phyloP scores from a whole-genome alignment of 106 monocot species.

The Allium sativum region DNA sequence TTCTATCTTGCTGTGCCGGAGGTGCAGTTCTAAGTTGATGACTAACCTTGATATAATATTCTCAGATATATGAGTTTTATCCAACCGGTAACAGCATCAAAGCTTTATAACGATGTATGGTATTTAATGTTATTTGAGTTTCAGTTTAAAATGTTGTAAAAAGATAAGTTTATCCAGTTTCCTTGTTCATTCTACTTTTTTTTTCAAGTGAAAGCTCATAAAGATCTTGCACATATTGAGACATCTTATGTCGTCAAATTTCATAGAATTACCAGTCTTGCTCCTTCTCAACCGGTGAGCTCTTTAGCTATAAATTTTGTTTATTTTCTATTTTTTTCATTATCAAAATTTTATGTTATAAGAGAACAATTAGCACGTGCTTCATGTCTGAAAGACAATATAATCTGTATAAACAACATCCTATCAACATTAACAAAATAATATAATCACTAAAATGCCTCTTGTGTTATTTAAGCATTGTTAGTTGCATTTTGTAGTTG shows the following conservation, averaged over 20 bases:
- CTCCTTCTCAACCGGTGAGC: slow-evolving; percentile 53
- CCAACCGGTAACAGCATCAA: slow-evolving; percentile 85
- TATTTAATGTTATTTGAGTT: background rate
- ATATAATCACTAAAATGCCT: too few species aligned
- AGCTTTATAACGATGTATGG: slow-evolving; percentile 90
- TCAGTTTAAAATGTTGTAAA: background rate
- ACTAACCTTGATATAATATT: slow-evolving; percentile 3
- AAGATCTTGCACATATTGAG: slow-evolving; percentile 83
- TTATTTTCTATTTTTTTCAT: slow-evolving; percentile 1
- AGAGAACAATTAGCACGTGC: too few species aligned
- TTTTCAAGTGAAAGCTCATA: slow-evolving; percentile 79
- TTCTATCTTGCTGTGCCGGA: too few species aligned
- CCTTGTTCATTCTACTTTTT: background rate
- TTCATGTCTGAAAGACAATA: too few species aligned
- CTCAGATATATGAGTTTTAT: slow-evolving; percentile 88
- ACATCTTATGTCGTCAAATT: slow-evolving; percentile 97
- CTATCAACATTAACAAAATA: too few species aligned
- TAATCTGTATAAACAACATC: too few species aligned
- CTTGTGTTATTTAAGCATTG: too few species aligned
- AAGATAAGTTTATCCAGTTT: background rate
- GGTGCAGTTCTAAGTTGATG: too few species aligned
- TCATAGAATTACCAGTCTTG: slow-evolving; percentile 79
- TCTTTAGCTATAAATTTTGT: background rate
- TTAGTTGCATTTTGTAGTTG: too few species aligned
- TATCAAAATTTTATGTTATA: too few species aligned